A percentile compares a stretch with the other conserved stretches of the same genome.
These are phyloP conservation scores for Basipetospora chlamydospora DNA, from an alignment of 2,329 filamentous ascomycete genomes.

Conservation along the genomic window DNA sequence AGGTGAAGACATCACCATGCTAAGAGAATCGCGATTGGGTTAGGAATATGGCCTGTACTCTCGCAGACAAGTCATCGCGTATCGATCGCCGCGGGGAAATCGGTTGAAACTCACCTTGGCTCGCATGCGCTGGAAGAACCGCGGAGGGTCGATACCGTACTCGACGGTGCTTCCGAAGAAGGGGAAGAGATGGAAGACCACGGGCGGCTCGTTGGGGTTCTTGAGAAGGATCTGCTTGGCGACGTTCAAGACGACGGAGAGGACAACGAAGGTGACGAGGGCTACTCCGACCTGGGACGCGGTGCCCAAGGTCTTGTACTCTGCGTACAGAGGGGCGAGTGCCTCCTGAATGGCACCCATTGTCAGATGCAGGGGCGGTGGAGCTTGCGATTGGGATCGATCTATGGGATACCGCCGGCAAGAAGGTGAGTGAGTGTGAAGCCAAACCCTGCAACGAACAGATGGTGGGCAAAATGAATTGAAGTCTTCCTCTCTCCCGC, in stretches of 20 bases:
- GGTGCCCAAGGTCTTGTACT: conserved; percentile 32
- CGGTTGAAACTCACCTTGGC: conserved; percentile 54
- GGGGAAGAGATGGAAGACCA: conserved; percentile 72
- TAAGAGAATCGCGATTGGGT: too few relatives aligned
- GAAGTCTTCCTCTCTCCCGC: too few relatives aligned
- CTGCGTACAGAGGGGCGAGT: conserved; percentile 28
- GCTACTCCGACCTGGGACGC: conserved; percentile 14
- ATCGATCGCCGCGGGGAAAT: too few relatives aligned
- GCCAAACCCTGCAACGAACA: too few relatives aligned
- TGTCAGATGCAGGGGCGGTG: conserved; percentile 6
- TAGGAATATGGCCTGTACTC: too few relatives aligned
- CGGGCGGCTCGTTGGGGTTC: conserved; percentile 65
- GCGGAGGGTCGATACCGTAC: conserved; percentile 88
- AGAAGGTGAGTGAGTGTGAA: too few relatives aligned
- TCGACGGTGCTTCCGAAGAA: conserved; percentile 80
- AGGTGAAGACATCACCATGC: conserved; percentile 85
- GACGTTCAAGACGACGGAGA: conserved; percentile 64
- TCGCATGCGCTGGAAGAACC: conserved; percentile 65
- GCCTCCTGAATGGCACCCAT: conserved; percentile 43
- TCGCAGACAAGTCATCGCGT: too few relatives aligned
- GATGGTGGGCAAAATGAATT: too few relatives aligned
- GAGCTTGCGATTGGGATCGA: too few relatives aligned
- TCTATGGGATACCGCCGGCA: too few relatives aligned
- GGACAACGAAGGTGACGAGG: conserved; percentile 24
- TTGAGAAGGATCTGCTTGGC: conserved; percentile 64